Evolutionary conservation across 164 flowering plant genomes (phyloP).

Genomic region (Cinnamomum chago): DNA sequence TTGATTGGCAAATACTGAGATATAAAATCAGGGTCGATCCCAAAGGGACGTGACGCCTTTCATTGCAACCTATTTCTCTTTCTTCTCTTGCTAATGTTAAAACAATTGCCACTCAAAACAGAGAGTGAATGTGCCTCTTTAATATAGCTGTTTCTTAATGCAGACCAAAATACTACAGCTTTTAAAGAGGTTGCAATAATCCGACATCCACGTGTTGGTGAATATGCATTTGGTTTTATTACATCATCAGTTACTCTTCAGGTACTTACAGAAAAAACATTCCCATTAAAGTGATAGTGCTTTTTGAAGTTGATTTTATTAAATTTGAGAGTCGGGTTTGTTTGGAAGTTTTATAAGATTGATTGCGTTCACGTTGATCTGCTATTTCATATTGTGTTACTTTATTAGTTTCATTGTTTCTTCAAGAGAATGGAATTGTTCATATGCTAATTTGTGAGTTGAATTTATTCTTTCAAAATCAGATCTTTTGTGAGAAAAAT

Average conservation of each 20-base stretch:
- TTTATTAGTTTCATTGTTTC: background rate
- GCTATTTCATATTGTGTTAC: background rate
- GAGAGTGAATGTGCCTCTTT: background rate
- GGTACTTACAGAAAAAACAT: slow-evolving; percentile 10
- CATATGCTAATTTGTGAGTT: background rate
- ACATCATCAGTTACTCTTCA: slow-evolving; percentile 52
- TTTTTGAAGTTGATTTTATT: background rate
- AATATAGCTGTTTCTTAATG: background rate
- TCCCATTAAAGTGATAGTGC: background rate
- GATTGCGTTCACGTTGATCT: background rate
- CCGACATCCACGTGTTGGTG: slow-evolving; percentile 84
- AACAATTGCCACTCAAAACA: background rate
- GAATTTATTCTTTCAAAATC: no score
- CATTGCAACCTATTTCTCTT: no score
- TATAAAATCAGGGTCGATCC: no score
- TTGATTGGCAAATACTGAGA: no score
- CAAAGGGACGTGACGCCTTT: no score
- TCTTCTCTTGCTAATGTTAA: no score
- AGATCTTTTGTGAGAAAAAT: background rate
- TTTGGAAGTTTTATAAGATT: no score
- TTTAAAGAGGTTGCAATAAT: slow-evolving; percentile 88
- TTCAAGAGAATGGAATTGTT: no score
- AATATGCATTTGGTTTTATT: slow-evolving; percentile 88
- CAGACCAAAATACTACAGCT: slow-evolving; percentile 82
- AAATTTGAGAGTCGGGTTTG: no score